Evolutionary conservation across 768 basidiomycete species (phyloP), one percentile per base, ranked within the genome.

Genomic region (Lepiota subincarnata): DNA sequence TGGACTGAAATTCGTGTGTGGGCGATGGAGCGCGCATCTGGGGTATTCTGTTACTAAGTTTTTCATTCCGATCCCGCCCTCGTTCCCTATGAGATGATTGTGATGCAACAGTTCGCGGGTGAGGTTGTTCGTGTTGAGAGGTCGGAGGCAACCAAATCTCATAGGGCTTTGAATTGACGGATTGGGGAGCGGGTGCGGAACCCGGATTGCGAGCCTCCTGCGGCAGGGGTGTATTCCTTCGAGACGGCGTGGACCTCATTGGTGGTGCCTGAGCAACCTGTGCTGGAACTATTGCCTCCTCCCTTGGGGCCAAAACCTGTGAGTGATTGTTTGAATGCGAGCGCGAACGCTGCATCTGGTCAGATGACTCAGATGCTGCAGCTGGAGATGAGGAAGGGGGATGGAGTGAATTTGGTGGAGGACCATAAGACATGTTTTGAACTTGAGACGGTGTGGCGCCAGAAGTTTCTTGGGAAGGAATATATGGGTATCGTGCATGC

Each of bases 41-140:
- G 7, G 43, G 52, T 16, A 39, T 31, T 28, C 36, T 45, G 38
- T 37, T 46, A 14, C 3, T 40, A 7, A 38, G 53, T n/a, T 46
- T 46, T 22, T 37, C 18, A 19, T 59, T 60, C 18, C 54, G 47
- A 4, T 60, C 60, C 41, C 55, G 47, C 19, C 53, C 58, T 45
- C 56, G 49, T 6, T 59, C 28, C 47, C 57, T 50, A 26, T 58
- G 48, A 43, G 22, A 16, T 16, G 58, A 53, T 50, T 40, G 50
- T 24, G 51, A 26, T 41, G 18, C 45, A 35, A 20, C 35, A 28
- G 45, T 16, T 40, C 53, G 53, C 34, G 38, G 22, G 4, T 28
- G 46, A 4, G 14, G 12, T 26, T 41, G 45, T 11, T 39, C 31
- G 7, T 35, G 13, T 18, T 18, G 40, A 40, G 53, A 54, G 19